Base-by-base conservation (phyloP, 768 basidiomycete species). In the Clathrus columnatus region DNA sequence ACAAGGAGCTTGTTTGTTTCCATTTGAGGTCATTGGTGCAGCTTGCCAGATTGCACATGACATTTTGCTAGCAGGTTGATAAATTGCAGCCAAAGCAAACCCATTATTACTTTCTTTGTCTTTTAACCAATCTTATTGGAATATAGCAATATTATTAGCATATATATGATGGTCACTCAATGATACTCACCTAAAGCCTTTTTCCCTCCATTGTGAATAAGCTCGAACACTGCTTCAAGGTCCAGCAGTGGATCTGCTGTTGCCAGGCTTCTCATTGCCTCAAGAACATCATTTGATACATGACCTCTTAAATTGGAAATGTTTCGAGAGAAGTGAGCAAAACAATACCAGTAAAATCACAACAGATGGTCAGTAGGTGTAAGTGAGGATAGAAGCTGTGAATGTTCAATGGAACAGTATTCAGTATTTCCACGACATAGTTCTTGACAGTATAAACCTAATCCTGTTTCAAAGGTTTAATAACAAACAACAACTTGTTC, bases 11-110 rank as follows among this genome's bases (percentile, higher is more conserved):
- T 66, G 61, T 36, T 67, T 64, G 46, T 59, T 57, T n/a, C 61
- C 57, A 43, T 62, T 68, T 57, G 61, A 61, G 16, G 56, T 66
- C 0, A 59, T 49, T 2, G 61, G 62, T 7, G 54, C 58, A 0
- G 68, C 63, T 47, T 60, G 57, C 68, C 68, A 69, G 14, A 66
- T 56, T 17, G 62, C 57, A 18, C 59, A 56, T 1, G 65, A 67
- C 17, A 67, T 68, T n/a, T 64, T 53, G 49, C 67, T 69, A 4
- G 6, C 11, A 1, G 64, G 67, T 24, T 60, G 63, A 43, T 66
- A 67, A 3, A 68, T 18, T 4, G 63, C 67, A 18, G 66, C 55
- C 0, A 67, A 28, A 0, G 59, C 65, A 56, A 66, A 66, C 43
- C 27, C 27, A 7, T 57, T 56, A 11, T 41, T 54, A 6, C 30